Conservation (phyloP, 192 early-diverging fungal species). For the Linnemannia elongata region DNA sequence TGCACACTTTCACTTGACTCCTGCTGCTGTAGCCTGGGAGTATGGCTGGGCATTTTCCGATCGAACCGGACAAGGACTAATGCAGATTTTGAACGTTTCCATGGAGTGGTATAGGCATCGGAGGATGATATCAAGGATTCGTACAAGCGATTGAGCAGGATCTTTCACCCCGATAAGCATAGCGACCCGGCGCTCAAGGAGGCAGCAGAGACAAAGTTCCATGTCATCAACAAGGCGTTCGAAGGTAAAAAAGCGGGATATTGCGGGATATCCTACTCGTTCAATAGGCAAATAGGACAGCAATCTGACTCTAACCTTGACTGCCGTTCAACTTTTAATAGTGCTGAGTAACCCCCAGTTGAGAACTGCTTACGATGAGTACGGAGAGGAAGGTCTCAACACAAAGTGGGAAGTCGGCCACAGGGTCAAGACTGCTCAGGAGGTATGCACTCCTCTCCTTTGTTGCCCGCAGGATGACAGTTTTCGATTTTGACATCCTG, state of each 20-base stretch:
- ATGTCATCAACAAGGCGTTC: constrained; percentile 83
- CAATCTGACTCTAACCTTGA: not conserved
- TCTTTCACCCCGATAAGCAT: constrained; percentile 89
- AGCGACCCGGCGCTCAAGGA: constrained; percentile 67
- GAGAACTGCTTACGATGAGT: constrained; percentile 91
- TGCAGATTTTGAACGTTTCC: not conserved
- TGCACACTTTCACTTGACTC: not conserved
- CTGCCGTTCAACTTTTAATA: not conserved
- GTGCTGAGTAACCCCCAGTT: constrained; percentile 84
- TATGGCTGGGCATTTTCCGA: not conserved
- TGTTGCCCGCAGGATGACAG: too few relatives aligned
- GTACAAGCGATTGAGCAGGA: constrained; percentile 78
- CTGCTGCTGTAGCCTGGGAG: not conserved
- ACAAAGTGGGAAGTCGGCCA: constrained; percentile 73
- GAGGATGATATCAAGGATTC: constrained; percentile 81
- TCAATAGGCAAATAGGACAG: not conserved
- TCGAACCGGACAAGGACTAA: not conserved
- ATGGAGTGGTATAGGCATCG: constrained; percentile 57
- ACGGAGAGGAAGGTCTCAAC: constrained; percentile 90
- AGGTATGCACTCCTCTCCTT: constrained; percentile 47
- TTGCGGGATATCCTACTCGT: not conserved
- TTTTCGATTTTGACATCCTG: not conserved
- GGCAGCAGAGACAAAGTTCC: constrained; percentile 81
- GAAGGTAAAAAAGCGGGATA: constrained; percentile 63
- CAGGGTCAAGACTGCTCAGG: constrained; percentile 75